Evolutionary conservation across 495 filamentous ascomycete species (phyloP), one percentile per base, ranked within the genome.

Genomic region (Pyronema omphalodes): DNA sequence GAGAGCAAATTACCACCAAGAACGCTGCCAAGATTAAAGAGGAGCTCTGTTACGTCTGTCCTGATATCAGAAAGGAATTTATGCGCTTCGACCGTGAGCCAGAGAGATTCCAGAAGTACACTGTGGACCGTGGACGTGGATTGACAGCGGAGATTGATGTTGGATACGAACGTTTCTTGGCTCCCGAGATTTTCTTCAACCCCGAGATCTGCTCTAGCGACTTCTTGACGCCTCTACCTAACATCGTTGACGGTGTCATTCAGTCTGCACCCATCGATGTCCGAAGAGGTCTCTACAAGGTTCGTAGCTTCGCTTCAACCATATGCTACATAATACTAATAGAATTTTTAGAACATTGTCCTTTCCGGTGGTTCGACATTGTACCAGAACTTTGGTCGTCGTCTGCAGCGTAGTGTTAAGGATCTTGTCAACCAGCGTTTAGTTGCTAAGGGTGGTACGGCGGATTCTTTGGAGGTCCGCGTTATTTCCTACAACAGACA

Each of bases 121-220:
- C 79, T 17, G 85, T 93, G 12, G 80, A 77, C 36, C 78, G 89
- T 45, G 85, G 85, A n/a, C 88, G 88, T 57, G 91, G 91, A 44
- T 79, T 82, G 56, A 81, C 81, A 56, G 79, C 88, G 8, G 78
- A 71, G 12, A 85, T 98, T 37, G 91, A 98, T 65, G 83, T 98
- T 37, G 91, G 91, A 40, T 98, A 98, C 70, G 91, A 98, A 67
- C 86, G 91, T 37, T 98, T 98, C 76, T 76, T 98, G 40, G 91
- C 91, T 2, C 91, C 91, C 43, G 91, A 98, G 68, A 98, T 98
- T 59, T 98, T 96, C 74, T 98, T 98, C 76, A 98, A 96, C 69
- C 91, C 91, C 36, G 91, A 98, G 73, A 96, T 96, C 63, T 95
- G 94, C 73, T 93, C 85, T 34, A 94, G 88, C 55, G 93, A 98